phyloP scores from a whole-genome alignment of 2,329 filamentous ascomycete genomes.

The Cyanodermella asteris region DNA sequence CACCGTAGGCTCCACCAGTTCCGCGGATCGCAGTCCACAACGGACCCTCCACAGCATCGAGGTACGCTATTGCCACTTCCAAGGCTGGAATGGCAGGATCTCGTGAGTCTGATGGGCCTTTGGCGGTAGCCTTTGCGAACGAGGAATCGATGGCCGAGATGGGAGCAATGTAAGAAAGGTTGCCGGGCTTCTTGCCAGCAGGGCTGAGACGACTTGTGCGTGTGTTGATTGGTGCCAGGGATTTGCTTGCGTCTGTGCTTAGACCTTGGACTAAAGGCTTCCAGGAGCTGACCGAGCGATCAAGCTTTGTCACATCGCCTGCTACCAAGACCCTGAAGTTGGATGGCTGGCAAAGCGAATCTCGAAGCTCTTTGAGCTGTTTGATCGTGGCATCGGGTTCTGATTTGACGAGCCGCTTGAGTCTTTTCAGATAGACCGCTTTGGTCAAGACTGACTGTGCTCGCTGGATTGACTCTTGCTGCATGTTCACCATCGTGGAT shows the following conservation, averaged over 20 bases:
- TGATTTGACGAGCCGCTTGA: conserved; percentile 59
- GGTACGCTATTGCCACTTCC: conserved; percentile 72
- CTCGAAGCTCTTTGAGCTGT: conserved; percentile 57
- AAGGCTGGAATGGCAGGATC: conserved; percentile 64
- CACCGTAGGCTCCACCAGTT: conserved; percentile 80
- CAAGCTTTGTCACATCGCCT: conserved; percentile 54
- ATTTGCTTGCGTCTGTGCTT: conserved; percentile 25
- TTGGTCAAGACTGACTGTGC: conserved; percentile 69
- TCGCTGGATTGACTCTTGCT: conserved; percentile 52
- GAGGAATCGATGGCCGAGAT: conserved; percentile 88
- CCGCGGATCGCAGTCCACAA: conserved; percentile 87
- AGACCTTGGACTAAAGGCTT: conserved; percentile 36
- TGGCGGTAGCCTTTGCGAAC: conserved; percentile 55
- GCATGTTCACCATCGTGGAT: conserved; percentile 63
- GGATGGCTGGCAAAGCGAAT: conserved; percentile 54
- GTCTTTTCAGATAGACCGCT: conserved; percentile 64
- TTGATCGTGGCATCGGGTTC: conserved; percentile 53
- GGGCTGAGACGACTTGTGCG: conserved; percentile 50
- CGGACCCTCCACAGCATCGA: conserved; percentile 82
- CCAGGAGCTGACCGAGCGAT: conserved; percentile 61
- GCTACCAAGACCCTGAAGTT: conserved; percentile 76
- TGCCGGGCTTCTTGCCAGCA: conserved; percentile 53
- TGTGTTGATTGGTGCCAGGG: conserved; percentile 48
- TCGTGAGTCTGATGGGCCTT: conserved; percentile 51
- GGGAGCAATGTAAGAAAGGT: conserved; percentile 57